These are phyloP conservation scores for Moricandia moricandioides DNA, from an alignment of 345 rosid genomes.

Conservation along the genomic window DNA sequence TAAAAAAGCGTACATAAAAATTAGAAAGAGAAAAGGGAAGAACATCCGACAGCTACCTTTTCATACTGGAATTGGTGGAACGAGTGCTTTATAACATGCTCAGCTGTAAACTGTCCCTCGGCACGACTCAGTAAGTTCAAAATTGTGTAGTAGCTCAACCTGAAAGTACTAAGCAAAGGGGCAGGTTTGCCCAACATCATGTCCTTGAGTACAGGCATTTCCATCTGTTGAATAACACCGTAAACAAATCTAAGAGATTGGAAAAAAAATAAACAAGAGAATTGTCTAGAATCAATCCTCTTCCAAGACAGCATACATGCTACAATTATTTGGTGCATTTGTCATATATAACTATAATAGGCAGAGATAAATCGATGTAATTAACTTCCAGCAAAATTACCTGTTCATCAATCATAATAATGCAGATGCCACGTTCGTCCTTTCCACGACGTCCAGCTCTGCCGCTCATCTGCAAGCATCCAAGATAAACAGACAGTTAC, in stretches of 20 bases:
- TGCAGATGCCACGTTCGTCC: slow-evolving; percentile 94
- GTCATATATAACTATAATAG: not conserved
- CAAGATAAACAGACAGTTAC: slow-evolving; percentile 21
- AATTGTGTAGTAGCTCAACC: slow-evolving; percentile 95
- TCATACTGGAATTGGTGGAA: slow-evolving; percentile 97
- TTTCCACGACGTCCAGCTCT: slow-evolving; percentile 99
- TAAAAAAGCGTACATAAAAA: not conserved
- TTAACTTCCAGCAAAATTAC: slow-evolving; percentile 31
- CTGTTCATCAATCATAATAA: slow-evolving; percentile 95
- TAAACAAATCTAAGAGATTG: slow-evolving; percentile 19
- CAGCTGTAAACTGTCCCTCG: slow-evolving; percentile 98
- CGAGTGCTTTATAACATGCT: slow-evolving; percentile 89
- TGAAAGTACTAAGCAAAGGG: slow-evolving; percentile 95
- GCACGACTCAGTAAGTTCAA: slow-evolving; percentile 97
- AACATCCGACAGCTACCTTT: slow-evolving; percentile 54
- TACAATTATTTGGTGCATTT: slow-evolving; percentile 3
- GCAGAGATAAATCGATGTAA: not conserved
- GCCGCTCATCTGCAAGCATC: slow-evolving; percentile 84
- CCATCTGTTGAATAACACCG: slow-evolving; percentile 61
- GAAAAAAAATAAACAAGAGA: not conserved
- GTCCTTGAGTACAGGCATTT: slow-evolving; percentile 82
- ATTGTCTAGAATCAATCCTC: slow-evolving; percentile 10
- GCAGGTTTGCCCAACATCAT: slow-evolving; percentile 99
- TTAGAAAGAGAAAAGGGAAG: slow-evolving; percentile 7
- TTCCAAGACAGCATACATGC: slow-evolving; percentile 9